Evolutionary conservation across 1,284 basidiomycete species (phyloP).

Genomic region (Pseudozyma thailandica): DNA sequence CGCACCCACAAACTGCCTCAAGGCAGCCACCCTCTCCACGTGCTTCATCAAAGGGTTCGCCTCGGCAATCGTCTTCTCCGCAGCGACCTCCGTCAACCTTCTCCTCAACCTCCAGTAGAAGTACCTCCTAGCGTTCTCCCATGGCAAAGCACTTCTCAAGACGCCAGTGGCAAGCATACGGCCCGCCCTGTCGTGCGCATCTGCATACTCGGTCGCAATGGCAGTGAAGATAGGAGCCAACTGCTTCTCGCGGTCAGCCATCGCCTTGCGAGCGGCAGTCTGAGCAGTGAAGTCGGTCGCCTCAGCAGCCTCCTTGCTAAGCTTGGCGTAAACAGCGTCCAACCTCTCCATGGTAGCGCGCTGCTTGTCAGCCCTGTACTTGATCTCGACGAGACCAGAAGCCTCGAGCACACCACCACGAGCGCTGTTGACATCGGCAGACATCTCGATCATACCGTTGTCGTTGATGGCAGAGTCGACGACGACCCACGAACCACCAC

Average conservation of each 20-base stretch:
- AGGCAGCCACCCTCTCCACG: conserved; percentile 48
- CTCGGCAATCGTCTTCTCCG: conserved; percentile 49
- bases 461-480: conserved; percentile 95
- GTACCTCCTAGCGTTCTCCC: conserved; percentile 80
- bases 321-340: conserved; percentile 82
- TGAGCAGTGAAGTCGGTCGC: conserved; percentile 77
- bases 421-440: conserved; percentile 84
- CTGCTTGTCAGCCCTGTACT: conserved; percentile 79
- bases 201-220: conserved; percentile 92
- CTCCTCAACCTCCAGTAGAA: conserved; percentile 94
- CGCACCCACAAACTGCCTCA: conserved; percentile 54
- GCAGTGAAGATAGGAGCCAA: conserved; percentile 91
- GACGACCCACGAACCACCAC: conserved; percentile 99
- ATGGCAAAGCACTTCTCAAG: conserved; percentile 78
- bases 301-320: conserved; percentile 75
- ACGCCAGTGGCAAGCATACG: conserved; percentile 97
- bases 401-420: conserved; percentile 94
- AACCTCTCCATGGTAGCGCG: conserved; percentile 91
- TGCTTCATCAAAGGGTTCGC: conserved; percentile 66
- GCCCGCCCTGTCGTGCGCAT: conserved; percentile 93
- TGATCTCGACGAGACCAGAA: conserved; percentile 85
- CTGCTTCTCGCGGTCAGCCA: conserved; percentile 82
- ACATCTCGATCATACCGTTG: conserved; percentile 91
- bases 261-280: conserved; percentile 71
- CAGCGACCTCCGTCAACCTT: conserved; percentile 68